Conservation (phyloP, 106 monocot species). For the Alisma plantagoaquatica region DNA sequence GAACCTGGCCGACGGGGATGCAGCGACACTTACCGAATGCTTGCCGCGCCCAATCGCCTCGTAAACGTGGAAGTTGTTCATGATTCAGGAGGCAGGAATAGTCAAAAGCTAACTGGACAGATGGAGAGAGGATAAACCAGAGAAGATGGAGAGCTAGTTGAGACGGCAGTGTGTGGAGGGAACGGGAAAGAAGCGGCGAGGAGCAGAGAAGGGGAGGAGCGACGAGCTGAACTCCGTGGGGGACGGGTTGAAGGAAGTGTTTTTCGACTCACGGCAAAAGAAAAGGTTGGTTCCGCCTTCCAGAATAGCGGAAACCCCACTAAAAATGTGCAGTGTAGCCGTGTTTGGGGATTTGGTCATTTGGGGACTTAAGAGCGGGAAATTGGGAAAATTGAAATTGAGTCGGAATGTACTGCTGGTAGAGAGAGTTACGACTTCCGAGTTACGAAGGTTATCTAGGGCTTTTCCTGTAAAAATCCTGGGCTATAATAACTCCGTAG, state of each 20-base stretch:
- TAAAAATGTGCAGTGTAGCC: not conserved
- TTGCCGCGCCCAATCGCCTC: conserved; percentile 91
- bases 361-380: not conserved
- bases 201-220: not conserved
- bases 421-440: no score
- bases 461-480: no score
- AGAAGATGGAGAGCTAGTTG: no score
- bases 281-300: not conserved
- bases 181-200: not conserved
- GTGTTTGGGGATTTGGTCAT: not conserved
- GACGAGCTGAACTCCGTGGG: no score
- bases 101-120: no score
- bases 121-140: no score
- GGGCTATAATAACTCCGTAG: no score
- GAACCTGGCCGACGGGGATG: not conserved
- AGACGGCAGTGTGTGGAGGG: no score
- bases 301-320: not conserved
- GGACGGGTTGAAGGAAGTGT: not conserved
- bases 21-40: conserved; percentile 55
- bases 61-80: conserved; percentile 99
- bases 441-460: no score
- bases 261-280: no score
- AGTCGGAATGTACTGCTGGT: no score
- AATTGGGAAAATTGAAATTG: conserved; percentile 7
- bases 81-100: conserved; percentile 10